phyloP scores from a whole-genome alignment of 306 rosid species.

The Malus asiatica region DNA sequence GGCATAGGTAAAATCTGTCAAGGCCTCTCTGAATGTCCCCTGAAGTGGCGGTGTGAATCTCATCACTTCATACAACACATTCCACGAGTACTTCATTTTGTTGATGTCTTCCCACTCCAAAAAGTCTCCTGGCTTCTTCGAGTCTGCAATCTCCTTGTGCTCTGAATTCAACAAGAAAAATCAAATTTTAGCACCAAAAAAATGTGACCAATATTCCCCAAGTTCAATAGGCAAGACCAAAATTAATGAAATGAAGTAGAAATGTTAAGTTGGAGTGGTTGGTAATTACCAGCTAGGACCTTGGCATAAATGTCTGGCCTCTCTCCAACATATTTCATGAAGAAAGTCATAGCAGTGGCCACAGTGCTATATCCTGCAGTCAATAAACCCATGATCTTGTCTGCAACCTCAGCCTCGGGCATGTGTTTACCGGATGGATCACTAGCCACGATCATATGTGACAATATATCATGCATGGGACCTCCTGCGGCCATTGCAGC shows the following conservation, averaged over 20 bases:
- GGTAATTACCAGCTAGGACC: conserved; percentile 31
- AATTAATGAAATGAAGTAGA: background rate
- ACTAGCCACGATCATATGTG: conserved; percentile 44
- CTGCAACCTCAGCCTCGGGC: conserved; percentile 43
- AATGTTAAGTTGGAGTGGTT: background rate
- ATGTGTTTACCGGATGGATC: conserved; percentile 47
- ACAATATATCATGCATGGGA: conserved; percentile 39
- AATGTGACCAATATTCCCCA: background rate
- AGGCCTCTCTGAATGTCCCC: conserved; percentile 32
- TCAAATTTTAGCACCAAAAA: background rate
- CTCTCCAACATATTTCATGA: conserved; percentile 16
- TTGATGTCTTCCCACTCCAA: conserved; percentile 30
- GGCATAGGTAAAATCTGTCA: conserved; percentile 22
- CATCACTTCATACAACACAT: conserved; percentile 29
- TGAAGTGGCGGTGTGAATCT: conserved; percentile 35
- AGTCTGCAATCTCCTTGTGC: conserved; percentile 18
- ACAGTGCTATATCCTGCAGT: conserved; percentile 16
- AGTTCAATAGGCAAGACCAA: no score
- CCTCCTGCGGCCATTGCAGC: conserved; percentile 36
- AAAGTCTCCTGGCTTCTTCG: conserved; percentile 19
- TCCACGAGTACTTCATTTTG: conserved; percentile 38
- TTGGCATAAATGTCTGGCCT: conserved; percentile 34
- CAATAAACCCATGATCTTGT: conserved; percentile 16
- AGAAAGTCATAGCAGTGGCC: conserved; percentile 18
- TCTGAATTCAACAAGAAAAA: conserved; percentile 4